Evolutionary conservation across 2,329 filamentous ascomycete genomes (phyloP).

Genomic region (Shiraia bambusicola): DNA sequence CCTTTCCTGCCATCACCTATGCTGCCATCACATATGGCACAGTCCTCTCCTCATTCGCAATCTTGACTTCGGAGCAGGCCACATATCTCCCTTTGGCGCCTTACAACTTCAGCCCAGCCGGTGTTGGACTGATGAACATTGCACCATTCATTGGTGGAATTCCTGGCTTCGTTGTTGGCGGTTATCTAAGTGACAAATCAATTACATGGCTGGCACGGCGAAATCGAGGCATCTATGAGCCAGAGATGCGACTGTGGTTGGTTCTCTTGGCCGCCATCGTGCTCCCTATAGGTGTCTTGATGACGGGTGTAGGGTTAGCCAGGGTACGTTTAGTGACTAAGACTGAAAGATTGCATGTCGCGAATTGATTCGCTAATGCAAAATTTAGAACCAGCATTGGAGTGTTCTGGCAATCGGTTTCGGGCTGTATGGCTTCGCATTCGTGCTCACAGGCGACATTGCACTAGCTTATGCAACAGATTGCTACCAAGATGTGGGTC

Average conservation of each 20-base stretch:
- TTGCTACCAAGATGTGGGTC: constrained; percentile 29
- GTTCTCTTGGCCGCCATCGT: constrained; percentile 36
- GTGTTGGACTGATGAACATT: constrained; percentile 46
- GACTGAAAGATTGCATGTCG: constrained; percentile 7
- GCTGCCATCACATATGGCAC: constrained; percentile 42
- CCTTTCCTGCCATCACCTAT: constrained; percentile 45
- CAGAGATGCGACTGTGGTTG: constrained; percentile 49
- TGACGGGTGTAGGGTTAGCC: constrained; percentile 43
- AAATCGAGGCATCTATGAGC: constrained; percentile 48
- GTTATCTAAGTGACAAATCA: constrained; percentile 19
- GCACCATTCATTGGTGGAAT: constrained; percentile 46
- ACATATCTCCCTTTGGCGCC: constrained; percentile 43
- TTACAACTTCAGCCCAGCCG: constrained; percentile 44
- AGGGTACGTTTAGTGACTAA: constrained; percentile 11
- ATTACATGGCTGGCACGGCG: constrained; percentile 41
- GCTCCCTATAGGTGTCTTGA: constrained; percentile 40
- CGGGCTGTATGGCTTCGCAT: constrained; percentile 44
- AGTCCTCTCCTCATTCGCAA: constrained; percentile 42
- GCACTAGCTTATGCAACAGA: constrained; percentile 45
- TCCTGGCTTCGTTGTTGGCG: constrained; percentile 27
- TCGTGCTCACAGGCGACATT: constrained; percentile 35
- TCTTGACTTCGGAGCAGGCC: constrained; percentile 43
- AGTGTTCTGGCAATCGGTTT: constrained; percentile 39
- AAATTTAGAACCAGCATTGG: constrained; percentile 27
- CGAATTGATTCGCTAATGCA: constrained; percentile 15